Conservation (phyloP, 148 eudicot genomes). For the Rhododendron vialii region DNA sequence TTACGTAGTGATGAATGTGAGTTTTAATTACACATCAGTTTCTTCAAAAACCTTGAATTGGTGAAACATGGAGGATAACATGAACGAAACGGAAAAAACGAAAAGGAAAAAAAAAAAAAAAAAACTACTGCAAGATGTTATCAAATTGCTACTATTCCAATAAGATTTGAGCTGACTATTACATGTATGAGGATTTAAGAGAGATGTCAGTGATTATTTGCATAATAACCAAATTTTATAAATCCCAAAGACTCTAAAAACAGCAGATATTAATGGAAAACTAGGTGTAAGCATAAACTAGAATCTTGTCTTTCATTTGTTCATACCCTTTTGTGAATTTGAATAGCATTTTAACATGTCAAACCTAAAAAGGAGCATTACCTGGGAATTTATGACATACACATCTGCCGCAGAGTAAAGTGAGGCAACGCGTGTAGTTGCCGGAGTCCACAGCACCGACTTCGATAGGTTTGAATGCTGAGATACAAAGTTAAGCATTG, state of each 20-base stretch:
- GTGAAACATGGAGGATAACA: background rate
- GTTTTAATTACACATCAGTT: background rate
- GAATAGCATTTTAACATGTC: background rate
- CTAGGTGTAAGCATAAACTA: background rate
- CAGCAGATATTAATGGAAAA: background rate
- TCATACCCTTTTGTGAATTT: background rate
- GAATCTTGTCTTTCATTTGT: background rate
- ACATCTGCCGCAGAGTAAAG: constrained; percentile 97
- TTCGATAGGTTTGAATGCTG: constrained; percentile 61
- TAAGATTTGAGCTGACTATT: background rate
- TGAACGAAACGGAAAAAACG: background rate
- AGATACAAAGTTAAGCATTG: constrained; percentile 54
- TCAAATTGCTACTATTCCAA: background rate
- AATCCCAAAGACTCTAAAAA: background rate
- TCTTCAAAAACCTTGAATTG: constrained; percentile 2
- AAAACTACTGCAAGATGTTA: background rate
- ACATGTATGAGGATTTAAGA: background rate
- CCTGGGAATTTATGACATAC: constrained; percentile 92
- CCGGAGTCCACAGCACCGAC: constrained; percentile 83
- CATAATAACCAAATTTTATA: background rate
- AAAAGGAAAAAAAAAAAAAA: background rate
- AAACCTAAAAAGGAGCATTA: constrained; percentile 10
- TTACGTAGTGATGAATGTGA: background rate
- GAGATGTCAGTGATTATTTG: background rate
- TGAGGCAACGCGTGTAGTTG: constrained; percentile 89